These are phyloP conservation scores for Salvia hispanica DNA, from an alignment of 257 asterid species.

Conservation along the genomic window DNA sequence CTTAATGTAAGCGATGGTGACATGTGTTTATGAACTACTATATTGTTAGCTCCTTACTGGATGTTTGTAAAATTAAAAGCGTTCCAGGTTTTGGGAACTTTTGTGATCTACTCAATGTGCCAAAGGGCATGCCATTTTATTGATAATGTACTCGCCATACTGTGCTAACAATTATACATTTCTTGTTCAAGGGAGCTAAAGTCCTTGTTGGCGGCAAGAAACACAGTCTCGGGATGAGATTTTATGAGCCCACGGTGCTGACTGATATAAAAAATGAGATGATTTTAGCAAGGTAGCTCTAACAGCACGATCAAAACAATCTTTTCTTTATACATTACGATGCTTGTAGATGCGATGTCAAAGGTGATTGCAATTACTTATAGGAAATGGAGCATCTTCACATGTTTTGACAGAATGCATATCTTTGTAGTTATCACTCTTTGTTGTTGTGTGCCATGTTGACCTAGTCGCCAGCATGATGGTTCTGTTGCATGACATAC, in stretches of 20 bases:
- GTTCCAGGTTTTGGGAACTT: conserved; percentile 4
- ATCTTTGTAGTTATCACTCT: neutral
- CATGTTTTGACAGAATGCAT: conserved; percentile 20
- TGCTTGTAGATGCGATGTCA: conserved; percentile 23
- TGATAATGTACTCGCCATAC: conserved; percentile 14
- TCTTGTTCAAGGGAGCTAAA: conserved; percentile 80
- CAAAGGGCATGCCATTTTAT: conserved; percentile 19
- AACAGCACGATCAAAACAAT: conserved; percentile 22
- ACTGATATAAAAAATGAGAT: conserved; percentile 79
- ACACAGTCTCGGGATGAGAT: conserved; percentile 87
- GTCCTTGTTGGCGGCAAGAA: conserved; percentile 82
- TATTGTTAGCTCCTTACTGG: neutral
- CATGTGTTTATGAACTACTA: neutral
- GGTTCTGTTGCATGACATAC: conserved; percentile 10
- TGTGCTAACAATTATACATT: conserved; percentile 25
- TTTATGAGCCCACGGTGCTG: conserved; percentile 90
- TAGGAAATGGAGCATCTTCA: conserved; percentile 10
- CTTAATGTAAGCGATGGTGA: conserved; percentile 15
- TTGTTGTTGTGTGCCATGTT: conserved; percentile 13
- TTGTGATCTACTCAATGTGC: conserved; percentile 15
- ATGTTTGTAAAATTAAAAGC: conserved; percentile 3
- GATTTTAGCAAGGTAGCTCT: conserved; percentile 71
- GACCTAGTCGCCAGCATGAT: conserved; percentile 11
- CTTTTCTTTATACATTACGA: conserved; percentile 3
- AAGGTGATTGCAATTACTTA: conserved; percentile 4